Percentiles rank a stretch among this genome's conserved stretches.
Conservation (phyloP, 306 rosid genomes). For the Trifolium repens region DNA sequence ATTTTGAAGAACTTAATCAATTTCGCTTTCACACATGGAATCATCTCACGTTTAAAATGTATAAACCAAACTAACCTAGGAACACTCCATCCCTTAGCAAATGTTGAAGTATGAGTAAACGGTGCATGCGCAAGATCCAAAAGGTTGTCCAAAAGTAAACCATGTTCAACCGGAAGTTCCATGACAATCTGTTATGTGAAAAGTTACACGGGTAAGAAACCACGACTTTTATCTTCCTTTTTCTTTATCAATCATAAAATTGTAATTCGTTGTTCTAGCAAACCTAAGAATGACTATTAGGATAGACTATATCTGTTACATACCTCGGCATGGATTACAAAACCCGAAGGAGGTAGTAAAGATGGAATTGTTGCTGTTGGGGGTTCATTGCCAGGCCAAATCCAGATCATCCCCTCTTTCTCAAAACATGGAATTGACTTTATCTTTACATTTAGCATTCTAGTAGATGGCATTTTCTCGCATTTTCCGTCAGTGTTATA, state of each 20-base stretch:
- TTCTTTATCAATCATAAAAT: constrained; percentile 17
- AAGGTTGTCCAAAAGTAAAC: constrained; percentile 93
- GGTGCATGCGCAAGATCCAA: constrained; percentile 99
- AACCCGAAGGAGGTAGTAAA: constrained; percentile 86
- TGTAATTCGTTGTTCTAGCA: constrained; percentile 20
- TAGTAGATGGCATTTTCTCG: constrained; percentile 97
- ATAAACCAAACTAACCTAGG: constrained; percentile 74
- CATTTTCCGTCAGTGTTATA: constrained; percentile 93
- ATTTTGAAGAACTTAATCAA: not conserved
- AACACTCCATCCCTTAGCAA: constrained; percentile 96
- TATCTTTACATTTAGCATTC: constrained; percentile 65
- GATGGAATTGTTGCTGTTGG: constrained; percentile 78
- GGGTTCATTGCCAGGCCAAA: constrained; percentile 97
- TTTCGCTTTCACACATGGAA: not conserved
- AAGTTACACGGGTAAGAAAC: constrained; percentile 37
- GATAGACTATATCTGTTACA: constrained; percentile 20
- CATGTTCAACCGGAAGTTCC: constrained; percentile 94
- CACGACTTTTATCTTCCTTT: not conserved
- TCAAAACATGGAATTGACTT: constrained; percentile 91
- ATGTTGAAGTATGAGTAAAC: constrained; percentile 97
- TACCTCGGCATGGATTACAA: constrained; percentile 92
- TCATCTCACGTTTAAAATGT: not conserved
- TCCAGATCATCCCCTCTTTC: constrained; percentile 95
- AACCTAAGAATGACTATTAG: constrained; percentile 1
- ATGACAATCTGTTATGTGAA: constrained; percentile 68